Base-by-base conservation (phyloP, 2,329 filamentous ascomycete species). In the Fusarium sp. region DNA sequence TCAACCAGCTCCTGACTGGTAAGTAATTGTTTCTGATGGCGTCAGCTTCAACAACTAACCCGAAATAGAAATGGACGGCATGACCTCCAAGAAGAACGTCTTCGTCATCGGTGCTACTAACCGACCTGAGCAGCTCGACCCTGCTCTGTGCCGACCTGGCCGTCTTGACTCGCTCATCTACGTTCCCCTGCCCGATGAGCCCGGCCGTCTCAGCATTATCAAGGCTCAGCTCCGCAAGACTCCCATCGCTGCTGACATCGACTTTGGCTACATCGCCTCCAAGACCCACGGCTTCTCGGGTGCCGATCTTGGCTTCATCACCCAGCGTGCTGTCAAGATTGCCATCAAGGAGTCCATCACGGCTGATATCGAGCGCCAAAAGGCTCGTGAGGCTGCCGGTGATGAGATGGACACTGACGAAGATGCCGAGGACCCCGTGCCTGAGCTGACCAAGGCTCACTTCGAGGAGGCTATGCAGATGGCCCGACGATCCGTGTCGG, bases 41-140 rank as follows among this genome's bases (percentile, higher is more conserved):
- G 2, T 20, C 24, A 7, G 14, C 22, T 37, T 18, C 24, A 64
- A 60, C 67, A 68, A 78, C 87, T 91, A 84, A 90, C 79, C 52
- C 11, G 56, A 34, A 22, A 18, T 73, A 93, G 94, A 98, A 91
- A 98, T 98, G 96, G 96, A 98, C 78, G 96, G 96, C 80, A 98
- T 98, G 96, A 98, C 96, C 54, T 98, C 96, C 42, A 99, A 99
- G 94, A 99, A 99, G 93, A 99, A 99, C 84, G 96, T 99, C 75
- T 99, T 99, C 86, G 96, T 99, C 76, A 99, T 99, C 79, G 96
- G 96, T 84, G 96, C 96, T 54, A 99, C 96, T 85, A 99, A 99
- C 89, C 91, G 96, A 88, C 96, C 96, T 50, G 96, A 99, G 88
- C 96, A 98, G 88, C 93, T 99, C 70, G 96, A 99, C 85, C 96